phyloP scores from a whole-genome alignment of 805 yeast genomes.

The Candida palmyrensis region DNA sequence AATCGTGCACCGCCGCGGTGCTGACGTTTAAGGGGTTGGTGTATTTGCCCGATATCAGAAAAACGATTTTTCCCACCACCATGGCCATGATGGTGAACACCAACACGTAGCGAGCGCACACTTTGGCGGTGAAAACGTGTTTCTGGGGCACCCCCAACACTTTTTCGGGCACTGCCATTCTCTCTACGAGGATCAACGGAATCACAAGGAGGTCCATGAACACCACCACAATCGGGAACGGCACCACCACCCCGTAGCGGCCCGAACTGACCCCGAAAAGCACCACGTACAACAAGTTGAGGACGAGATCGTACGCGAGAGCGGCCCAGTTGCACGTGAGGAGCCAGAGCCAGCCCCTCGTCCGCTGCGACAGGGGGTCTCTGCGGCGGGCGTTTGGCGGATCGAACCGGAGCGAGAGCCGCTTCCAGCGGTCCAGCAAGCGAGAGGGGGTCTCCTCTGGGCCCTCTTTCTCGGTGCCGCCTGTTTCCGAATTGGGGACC shows the following conservation, averaged over 20 bases:
- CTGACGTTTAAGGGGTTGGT: constrained; percentile 1
- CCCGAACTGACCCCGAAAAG: not conserved
- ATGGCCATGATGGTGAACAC: constrained; percentile 2
- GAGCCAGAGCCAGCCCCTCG: not conserved
- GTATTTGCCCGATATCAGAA: constrained; percentile 1
- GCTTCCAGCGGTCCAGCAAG: too few species aligned
- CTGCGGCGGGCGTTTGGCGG: not conserved
- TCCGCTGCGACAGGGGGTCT: not conserved
- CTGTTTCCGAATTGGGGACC: too few species aligned
- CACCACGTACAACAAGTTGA: constrained; percentile 1
- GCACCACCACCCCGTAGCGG: not conserved
- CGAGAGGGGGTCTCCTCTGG: too few species aligned
- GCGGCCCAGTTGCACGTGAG: not conserved
- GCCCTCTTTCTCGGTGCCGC: too few species aligned
- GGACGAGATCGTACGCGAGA: not conserved
- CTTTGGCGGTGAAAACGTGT: not conserved
- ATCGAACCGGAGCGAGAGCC: not conserved
- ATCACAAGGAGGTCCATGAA: not conserved
- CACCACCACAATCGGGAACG: not conserved
- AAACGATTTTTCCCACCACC: constrained; percentile 2
- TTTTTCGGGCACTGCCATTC: not conserved
- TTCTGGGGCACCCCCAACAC: not conserved
- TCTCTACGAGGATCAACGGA: not conserved
- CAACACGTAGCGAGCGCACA: not conserved
- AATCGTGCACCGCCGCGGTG: not conserved